These are phyloP conservation scores for Chaetoceros tenuissimus DNA, from an alignment of 108 stramenopile species.

Conservation along the genomic window DNA sequence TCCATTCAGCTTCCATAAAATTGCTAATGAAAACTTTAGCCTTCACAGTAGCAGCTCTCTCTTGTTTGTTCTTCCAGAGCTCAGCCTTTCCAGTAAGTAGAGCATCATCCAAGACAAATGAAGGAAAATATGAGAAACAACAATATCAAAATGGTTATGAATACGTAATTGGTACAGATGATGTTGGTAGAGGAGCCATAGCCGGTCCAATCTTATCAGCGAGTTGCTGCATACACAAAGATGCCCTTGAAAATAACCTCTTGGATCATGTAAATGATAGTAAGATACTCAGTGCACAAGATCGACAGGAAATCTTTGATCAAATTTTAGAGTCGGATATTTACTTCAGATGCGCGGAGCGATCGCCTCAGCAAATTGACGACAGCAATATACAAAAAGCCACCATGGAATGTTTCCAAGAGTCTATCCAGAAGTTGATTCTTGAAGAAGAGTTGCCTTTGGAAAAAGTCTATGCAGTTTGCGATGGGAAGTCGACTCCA, in stretches of 20 bases:
- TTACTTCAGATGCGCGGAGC: conserved; percentile 27
- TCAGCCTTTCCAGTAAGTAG: no score
- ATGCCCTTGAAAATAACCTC: background rate
- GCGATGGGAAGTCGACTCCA: conserved; percentile 62
- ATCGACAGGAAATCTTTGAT: conserved; percentile 46
- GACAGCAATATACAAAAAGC: conserved; percentile 35
- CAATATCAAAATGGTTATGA: no score
- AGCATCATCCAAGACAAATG: no score
- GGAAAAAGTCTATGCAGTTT: conserved; percentile 43
- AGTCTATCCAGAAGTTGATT: conserved; percentile 60
- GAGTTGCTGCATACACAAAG: conserved; percentile 39
- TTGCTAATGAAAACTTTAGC: no score
- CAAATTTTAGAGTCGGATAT: conserved; percentile 34
- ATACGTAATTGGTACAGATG: conserved; percentile 65
- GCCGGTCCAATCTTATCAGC: conserved; percentile 72
- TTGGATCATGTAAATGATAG: conserved; percentile 45
- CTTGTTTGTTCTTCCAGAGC: no score
- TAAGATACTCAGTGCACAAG: conserved; percentile 32
- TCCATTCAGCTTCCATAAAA: no score
- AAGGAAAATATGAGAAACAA: no score
- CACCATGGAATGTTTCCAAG: conserved; percentile 49
- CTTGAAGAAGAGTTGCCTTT: conserved; percentile 13
- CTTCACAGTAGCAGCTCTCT: no score
- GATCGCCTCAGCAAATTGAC: conserved; percentile 46
- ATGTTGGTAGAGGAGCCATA: conserved; percentile 65